These are phyloP conservation scores for Cyberlindnera misumaiensis DNA, from an alignment of 805 yeast genomes.

Conservation along the genomic window DNA sequence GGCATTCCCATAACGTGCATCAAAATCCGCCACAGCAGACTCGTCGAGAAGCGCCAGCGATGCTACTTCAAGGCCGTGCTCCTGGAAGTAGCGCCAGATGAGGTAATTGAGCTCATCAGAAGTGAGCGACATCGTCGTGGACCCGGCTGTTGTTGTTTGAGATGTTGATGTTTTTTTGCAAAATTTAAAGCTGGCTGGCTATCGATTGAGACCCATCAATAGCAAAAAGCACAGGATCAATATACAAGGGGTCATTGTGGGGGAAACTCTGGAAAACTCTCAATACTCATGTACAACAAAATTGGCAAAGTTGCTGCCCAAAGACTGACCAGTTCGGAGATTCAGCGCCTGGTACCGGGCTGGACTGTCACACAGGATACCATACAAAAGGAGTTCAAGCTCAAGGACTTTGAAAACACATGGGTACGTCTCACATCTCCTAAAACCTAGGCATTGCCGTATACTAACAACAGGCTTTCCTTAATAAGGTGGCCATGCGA, in stretches of 20 bases:
- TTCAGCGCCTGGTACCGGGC: constrained; percentile 16
- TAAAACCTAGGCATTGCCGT: neutral
- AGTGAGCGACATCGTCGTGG: constrained; percentile 61
- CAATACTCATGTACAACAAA: constrained; percentile 30
- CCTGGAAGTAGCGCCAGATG: constrained; percentile 90
- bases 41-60: constrained; percentile 80
- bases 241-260: no score
- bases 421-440: constrained; percentile 42
- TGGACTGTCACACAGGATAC: constrained; percentile 20
- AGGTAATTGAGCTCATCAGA: constrained; percentile 83
- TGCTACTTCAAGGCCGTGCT: constrained; percentile 66
- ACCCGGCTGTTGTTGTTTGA: neutral
- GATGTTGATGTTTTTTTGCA: neutral
- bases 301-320: constrained; percentile 26
- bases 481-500: constrained; percentile 49
- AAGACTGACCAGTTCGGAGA: constrained; percentile 20
- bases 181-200: neutral
- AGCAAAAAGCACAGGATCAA: no score
- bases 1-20: constrained; percentile 37
- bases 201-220: no score
- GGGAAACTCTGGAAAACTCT: no score
- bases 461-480: constrained; percentile 27
- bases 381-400: constrained; percentile 32
- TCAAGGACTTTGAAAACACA: constrained; percentile 51
- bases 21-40: constrained; percentile 54